Conservation (phyloP, 1,139 yeast species). For the Kluyveromyces sp. region DNA sequence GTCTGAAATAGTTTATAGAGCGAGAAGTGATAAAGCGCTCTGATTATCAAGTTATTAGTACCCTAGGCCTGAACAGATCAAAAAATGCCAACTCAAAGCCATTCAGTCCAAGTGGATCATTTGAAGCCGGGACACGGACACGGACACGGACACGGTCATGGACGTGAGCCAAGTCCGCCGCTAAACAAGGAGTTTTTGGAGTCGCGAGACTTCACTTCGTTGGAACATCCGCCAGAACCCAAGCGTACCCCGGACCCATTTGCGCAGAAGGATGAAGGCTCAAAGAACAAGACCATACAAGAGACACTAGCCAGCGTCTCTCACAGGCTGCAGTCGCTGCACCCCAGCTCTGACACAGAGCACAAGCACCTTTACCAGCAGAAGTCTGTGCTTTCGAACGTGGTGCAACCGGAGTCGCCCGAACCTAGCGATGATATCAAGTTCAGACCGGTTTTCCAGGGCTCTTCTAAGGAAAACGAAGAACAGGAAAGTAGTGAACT, state of each 20-base stretch:
- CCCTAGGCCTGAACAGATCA: not conserved
- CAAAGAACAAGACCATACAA: not conserved
- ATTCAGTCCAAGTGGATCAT: not conserved
- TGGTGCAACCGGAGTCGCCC: not conserved
- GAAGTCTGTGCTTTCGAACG: not conserved
- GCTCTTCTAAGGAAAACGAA: conserved; percentile 3
- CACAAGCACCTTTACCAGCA: conserved; percentile 7
- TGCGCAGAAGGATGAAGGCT: not conserved
- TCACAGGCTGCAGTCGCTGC: conserved; percentile 1
- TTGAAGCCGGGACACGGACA: not conserved
- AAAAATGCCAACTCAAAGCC: conserved; percentile 1
- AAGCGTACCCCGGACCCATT: conserved; percentile 16
- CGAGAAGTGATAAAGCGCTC: no score
- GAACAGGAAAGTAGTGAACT: conserved; percentile 1
- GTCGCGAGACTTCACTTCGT: conserved; percentile 23
- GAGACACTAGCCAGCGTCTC: not conserved
- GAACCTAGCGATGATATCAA: conserved; percentile 4
- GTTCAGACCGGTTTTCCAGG: not conserved
- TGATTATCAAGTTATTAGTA: not conserved
- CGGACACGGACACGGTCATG: not conserved
- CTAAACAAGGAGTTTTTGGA: conserved; percentile 7
- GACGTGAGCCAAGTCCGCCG: not conserved
- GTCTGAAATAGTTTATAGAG: no score
- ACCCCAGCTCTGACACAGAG: conserved; percentile 4
- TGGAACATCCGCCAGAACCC: conserved; percentile 27